Evolutionary conservation across 192 early-diverging fungal genomes (phyloP), one percentile per base, ranked within the genome.

Genomic region (Phycomyces nitens): DNA sequence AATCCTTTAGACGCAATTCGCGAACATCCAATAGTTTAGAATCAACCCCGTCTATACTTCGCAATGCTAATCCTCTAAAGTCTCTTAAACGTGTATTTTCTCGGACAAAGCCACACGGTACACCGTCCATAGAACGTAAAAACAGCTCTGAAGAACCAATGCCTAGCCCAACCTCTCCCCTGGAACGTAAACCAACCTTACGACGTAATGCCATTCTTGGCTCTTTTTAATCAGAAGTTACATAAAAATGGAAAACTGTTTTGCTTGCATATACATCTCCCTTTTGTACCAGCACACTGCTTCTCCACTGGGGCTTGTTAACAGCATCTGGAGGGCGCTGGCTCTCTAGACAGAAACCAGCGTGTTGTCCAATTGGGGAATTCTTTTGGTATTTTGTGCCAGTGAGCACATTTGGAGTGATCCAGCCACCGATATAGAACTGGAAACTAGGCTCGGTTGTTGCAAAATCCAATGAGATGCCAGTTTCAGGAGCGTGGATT

Each of bases 361-460:
- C 68, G 54, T 89, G 79, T 23, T 71, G 69, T 0, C 74, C 83
- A 64, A 84, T 83, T 0, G 53, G 29, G 0, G 55, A 76, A 5
- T 77, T 63, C 54, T 77, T 58, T 53, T 69, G 74, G 14, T 43
- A 64, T 29, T 64, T 56, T 56, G 64, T 61, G 50, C 80, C 85
- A 15, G 72, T 80, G 16, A 78, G 71, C 16, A 81, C 57, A 7
- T 70, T 53, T 27, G 73, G 69, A 4, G 84, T 77, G 42, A 92
- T 74, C 65, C 76, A 89, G 64, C 93, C 91, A 38, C 86, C 92
- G 15, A 92, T 91, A 66, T 96, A 96, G 53, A 96, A 68, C 64
- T 94, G 89, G 59, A 96, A 85, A 0, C 85, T 88, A 7, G 87
- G 81, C 26, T 89, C 85, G 44, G 85, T 83, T 1, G 90, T 86